Conservation (phyloP, 140 eudicot species). For the Ambrosia hybrid region DNA sequence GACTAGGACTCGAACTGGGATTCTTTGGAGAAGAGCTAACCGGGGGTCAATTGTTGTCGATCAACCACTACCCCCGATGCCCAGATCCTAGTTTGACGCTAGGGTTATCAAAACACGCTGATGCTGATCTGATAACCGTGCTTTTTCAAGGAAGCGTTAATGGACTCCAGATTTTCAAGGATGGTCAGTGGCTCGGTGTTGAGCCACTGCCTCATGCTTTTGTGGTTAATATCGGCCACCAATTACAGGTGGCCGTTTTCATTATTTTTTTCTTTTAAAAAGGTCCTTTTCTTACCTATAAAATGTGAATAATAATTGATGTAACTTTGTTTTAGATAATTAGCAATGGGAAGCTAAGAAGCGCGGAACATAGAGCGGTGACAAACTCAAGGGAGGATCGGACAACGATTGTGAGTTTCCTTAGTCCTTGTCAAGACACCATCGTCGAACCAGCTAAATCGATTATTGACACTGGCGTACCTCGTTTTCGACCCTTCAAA, state of each 20-base stretch:
- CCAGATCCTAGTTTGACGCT: constrained; percentile 43
- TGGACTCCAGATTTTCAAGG: constrained; percentile 38
- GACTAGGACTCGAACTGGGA: constrained; percentile 42
- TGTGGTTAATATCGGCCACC: constrained; percentile 52
- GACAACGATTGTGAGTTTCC: constrained; percentile 29
- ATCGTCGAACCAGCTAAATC: constrained; percentile 28
- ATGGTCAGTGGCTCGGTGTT: constrained; percentile 45
- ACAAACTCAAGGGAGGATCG: constrained; percentile 32
- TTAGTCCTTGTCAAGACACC: constrained; percentile 31
- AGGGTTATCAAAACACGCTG: constrained; percentile 39
- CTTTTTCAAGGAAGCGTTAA: constrained; percentile 30
- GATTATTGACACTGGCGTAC: constrained; percentile 1
- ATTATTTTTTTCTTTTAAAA: neutral
- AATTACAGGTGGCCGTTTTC: constrained; percentile 38
- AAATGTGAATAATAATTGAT: neutral
- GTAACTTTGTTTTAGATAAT: constrained; percentile 42
- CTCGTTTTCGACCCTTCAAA: constrained; percentile 28
- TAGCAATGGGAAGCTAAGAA: constrained; percentile 44
- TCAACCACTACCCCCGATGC: constrained; percentile 44
- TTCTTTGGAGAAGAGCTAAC: constrained; percentile 35
- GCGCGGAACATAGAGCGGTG: constrained; percentile 48
- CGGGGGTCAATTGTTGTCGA: constrained; percentile 10
- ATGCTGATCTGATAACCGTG: constrained; percentile 31
- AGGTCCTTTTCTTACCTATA: neutral
- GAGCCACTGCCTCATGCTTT: constrained; percentile 46